A percentile compares a stretch with the other conserved stretches of the same genome.
phyloP scores from a whole-genome alignment of 2,329 filamentous ascomycete genomes.

The Apiospora pterosperma region DNA sequence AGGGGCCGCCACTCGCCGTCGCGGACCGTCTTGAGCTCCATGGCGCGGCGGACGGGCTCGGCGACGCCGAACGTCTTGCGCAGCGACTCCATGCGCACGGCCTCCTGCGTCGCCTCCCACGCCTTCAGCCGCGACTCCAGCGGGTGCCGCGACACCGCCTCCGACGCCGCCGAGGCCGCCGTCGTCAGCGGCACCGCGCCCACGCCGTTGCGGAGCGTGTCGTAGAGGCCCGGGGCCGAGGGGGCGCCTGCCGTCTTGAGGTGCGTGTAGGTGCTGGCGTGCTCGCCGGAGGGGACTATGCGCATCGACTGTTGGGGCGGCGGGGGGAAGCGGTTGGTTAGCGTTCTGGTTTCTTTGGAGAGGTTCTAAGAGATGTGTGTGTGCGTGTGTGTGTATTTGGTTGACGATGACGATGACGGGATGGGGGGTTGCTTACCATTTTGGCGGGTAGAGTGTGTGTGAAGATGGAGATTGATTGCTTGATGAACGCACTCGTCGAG shows the following conservation, averaged over 20 bases:
- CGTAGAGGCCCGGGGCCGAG: slow-evolving; percentile 88
- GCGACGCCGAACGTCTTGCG: slow-evolving; percentile 86
- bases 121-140: slow-evolving; percentile 85
- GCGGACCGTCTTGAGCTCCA: slow-evolving; percentile 89
- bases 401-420: neutral
- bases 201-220: slow-evolving; percentile 84
- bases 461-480: neutral
- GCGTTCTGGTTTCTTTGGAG: neutral
- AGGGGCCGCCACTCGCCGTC: slow-evolving; percentile 77
- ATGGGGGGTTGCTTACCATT: slow-evolving; percentile 41
- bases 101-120: slow-evolving; percentile 88
- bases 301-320: slow-evolving; percentile 68
- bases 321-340: slow-evolving; percentile 12
- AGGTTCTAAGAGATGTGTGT: neutral
- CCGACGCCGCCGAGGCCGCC: slow-evolving; percentile 25
- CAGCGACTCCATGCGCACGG: slow-evolving; percentile 82
- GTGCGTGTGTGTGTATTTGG: neutral
- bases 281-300: slow-evolving; percentile 70
- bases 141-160: slow-evolving; percentile 69
- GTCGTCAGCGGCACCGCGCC: slow-evolving; percentile 54
- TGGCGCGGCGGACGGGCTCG: slow-evolving; percentile 86
- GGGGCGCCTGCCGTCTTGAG: slow-evolving; percentile 64
- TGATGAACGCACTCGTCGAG: neutral
- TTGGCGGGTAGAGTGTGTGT: slow-evolving; percentile 28
- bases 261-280: slow-evolving; percentile 64